A percentile compares a stretch with the other conserved stretches of the same genome.
These are phyloP conservation scores for Oryza australiensis DNA, from an alignment of 176 grass and related monocot genomes.

Conservation along the genomic window DNA sequence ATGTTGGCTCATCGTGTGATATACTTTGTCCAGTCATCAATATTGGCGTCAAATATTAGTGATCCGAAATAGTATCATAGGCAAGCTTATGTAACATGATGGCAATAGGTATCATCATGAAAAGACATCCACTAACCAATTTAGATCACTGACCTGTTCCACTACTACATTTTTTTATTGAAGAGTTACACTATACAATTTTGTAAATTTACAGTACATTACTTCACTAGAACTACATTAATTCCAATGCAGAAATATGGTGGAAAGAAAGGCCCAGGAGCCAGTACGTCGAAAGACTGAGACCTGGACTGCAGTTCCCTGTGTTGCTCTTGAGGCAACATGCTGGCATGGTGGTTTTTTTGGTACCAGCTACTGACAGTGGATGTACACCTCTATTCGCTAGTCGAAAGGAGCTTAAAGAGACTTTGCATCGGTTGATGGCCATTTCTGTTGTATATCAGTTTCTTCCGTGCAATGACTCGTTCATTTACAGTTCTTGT, in stretches of 20 bases:
- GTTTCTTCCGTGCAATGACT: constrained; percentile 36
- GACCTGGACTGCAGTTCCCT: not conserved
- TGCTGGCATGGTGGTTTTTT: constrained; percentile 32
- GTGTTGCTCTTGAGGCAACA: not conserved
- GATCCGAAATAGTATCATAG: too few species aligned
- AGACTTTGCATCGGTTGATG: constrained; percentile 27
- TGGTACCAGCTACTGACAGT: constrained; percentile 42
- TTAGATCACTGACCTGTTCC: not conserved
- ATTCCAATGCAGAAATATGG: constrained; percentile 65
- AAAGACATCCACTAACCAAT: not conserved
- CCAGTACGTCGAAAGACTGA: constrained; percentile 65
- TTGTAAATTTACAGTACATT: not conserved
- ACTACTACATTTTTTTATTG: not conserved
- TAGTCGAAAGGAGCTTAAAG: constrained; percentile 14
- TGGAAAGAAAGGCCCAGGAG: constrained; percentile 53
- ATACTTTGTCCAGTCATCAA: too few species aligned
- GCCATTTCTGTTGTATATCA: constrained; percentile 14
- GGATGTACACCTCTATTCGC: constrained; percentile 15
- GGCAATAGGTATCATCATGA: not conserved
- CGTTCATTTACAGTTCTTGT: constrained; percentile 4
- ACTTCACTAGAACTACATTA: not conserved
- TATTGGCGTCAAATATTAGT: too few species aligned
- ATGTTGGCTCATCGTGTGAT: not conserved
- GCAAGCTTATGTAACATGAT: not conserved
- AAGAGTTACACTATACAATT: not conserved